These are phyloP conservation scores for Colletotrichum sp. DNA, from an alignment of 2,329 filamentous ascomycete genomes.

Conservation along the genomic window DNA sequence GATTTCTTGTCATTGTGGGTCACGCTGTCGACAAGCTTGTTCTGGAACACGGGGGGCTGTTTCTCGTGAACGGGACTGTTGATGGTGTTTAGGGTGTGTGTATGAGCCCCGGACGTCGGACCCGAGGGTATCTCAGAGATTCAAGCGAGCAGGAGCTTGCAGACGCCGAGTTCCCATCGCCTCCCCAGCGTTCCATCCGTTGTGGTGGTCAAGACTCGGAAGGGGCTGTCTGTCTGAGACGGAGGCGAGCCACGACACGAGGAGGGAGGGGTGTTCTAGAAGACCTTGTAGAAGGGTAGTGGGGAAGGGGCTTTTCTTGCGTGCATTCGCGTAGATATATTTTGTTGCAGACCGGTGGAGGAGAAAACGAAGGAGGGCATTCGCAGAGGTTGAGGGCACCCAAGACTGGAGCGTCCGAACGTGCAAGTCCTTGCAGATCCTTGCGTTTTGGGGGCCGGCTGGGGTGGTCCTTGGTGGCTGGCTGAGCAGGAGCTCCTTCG, in stretches of 20 bases:
- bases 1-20: background rate
- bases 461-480: background rate
- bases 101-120: background rate
- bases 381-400: background rate
- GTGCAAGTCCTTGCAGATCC: background rate
- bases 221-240: background rate
- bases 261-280: slow-evolving; percentile 2
- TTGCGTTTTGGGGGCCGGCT: background rate
- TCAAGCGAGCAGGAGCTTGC: background rate
- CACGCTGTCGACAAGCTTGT: background rate
- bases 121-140: background rate
- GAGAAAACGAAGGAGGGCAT: background rate
- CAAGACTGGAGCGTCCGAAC: background rate
- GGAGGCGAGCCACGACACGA: background rate
- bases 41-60: slow-evolving; percentile 10
- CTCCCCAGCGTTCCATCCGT: background rate
- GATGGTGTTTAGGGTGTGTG: background rate
- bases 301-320: slow-evolving; percentile 5
- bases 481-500: background rate
- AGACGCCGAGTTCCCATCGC: background rate
- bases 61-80: background rate
- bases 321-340: slow-evolving; percentile 10
- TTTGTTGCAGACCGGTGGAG: slow-evolving; percentile 10
- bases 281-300: background rate
- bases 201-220: background rate